Evolutionary conservation across 192 early-diverging fungal species (phyloP).

Genomic region (Gamsiella multidivaricata): DNA sequence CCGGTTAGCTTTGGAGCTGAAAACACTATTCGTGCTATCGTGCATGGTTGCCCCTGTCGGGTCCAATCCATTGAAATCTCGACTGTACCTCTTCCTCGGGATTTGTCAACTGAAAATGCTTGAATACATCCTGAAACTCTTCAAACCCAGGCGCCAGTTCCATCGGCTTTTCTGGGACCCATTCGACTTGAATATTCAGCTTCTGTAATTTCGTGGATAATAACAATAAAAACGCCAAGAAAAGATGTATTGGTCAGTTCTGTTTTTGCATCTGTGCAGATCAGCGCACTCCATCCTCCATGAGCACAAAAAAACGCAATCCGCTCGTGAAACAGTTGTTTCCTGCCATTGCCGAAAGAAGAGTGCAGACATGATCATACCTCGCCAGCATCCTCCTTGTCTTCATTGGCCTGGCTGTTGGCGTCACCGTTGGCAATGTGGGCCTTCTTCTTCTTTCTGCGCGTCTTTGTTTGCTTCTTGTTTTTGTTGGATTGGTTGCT

Average conservation of each 20-base stretch:
- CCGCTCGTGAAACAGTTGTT: no score
- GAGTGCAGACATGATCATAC: background rate
- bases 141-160: constrained; percentile 52
- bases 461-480: constrained; percentile 26
- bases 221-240: background rate
- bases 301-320: no score
- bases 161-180: constrained; percentile 37
- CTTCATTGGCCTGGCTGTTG: constrained; percentile 4
- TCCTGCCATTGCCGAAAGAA: background rate
- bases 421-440: background rate
- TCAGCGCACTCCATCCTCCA: no score
- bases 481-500: constrained; percentile 11
- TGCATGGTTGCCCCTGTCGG: no score
- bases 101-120: constrained; percentile 54
- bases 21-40: no score
- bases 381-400: constrained; percentile 5
- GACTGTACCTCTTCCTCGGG: constrained; percentile 54
- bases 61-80: no score
- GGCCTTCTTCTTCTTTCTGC: constrained; percentile 50
- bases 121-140: constrained; percentile 57
- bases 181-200: constrained; percentile 43
- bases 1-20: no score
- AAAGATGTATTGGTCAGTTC: background rate
- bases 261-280: no score
- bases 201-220: constrained; percentile 16